A percentile compares a stretch with the other conserved stretches of the same genome.
These are phyloP conservation scores for Lipomyces japonicus DNA, from an alignment of 805 yeast genomes.

Conservation along the genomic window DNA sequence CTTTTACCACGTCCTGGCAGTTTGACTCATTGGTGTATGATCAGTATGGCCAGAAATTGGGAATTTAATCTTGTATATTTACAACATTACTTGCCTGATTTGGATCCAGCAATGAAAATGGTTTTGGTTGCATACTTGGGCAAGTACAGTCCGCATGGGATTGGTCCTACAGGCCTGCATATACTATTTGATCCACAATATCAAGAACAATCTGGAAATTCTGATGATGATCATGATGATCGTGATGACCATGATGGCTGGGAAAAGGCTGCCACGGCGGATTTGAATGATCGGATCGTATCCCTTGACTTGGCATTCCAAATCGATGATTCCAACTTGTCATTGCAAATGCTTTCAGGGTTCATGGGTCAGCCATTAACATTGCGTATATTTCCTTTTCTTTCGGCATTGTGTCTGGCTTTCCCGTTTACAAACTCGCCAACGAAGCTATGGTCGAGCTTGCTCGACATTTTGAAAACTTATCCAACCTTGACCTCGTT, in stretches of 20 bases:
- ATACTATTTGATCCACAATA: conserved; percentile 14
- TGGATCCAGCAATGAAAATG: conserved; percentile 26
- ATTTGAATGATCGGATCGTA: conserved; percentile 21
- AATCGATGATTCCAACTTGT: conserved; percentile 18
- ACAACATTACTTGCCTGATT: conserved; percentile 15
- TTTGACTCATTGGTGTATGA: conserved; percentile 22
- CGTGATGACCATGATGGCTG: conserved; percentile 1
- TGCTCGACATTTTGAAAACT: conserved; percentile 15
- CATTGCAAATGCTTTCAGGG: conserved; percentile 7
- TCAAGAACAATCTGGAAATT: not conserved
- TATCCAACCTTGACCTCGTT: conserved; percentile 19
- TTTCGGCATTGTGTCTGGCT: conserved; percentile 24
- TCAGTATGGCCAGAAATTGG: conserved; percentile 24
- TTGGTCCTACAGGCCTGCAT: conserved; percentile 14
- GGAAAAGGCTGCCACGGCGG: conserved; percentile 9
- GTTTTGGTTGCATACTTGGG: conserved; percentile 23
- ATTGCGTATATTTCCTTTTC: conserved; percentile 44
- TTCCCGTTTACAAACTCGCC: conserved; percentile 24
- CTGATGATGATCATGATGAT: not conserved
- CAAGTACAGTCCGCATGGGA: conserved; percentile 18
- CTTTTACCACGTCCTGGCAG: conserved; percentile 19
- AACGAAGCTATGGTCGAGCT: conserved; percentile 23
- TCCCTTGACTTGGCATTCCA: conserved; percentile 24
- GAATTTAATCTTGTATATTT: conserved; percentile 23
- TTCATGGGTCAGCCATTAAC: conserved; percentile 78